Base-by-base conservation (phyloP, 2,329 filamentous ascomycete species). In the Calonectria henricotiae region DNA sequence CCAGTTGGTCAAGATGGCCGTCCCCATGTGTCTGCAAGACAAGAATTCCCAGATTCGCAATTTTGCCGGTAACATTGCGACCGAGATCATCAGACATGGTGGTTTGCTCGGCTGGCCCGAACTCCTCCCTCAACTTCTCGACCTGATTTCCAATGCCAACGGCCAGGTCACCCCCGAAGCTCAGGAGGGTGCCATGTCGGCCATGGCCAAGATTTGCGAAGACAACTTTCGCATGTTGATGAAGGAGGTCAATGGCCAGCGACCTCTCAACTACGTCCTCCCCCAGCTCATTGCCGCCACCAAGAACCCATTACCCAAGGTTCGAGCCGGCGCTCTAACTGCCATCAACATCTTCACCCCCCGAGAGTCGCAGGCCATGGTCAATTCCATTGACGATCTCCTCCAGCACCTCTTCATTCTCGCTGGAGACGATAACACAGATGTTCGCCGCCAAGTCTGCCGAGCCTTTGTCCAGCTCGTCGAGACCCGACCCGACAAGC, bases 161-260 rank as follows among this genome's bases (percentile, higher is more conserved):
- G 92, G 93, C 46, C 90, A 92, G 72, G 86, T 91, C 25, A 86
- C 94, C 7, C 85, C 88, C 49, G 89, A 94, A 79, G 91, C 92
- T 13, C 95, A 98, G 80, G 96, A 99, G 81, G 95, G 95, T 71
- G 95, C 94, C 76, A 98, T 98, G 93, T 91, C 93, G 60, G 95
- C 96, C 58, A 87, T 99, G 82, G 87, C 93, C 81, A 98, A 98
- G 86, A 95, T 99, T 71, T 99, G 96, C 83, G 96, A 99, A 83
- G 96, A 99, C 84, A 98, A 97, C 84, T 92, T 90, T 79, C 94
- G 93, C 80, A 88, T 94, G 69, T 86, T 99, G 65, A 94, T 97
- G 83, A 91, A 92, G 77, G 94, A 98, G 73, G 94, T 97, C 81
- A 91, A 95, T 79, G 94, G 95, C 71, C 92, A 98, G 82, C 89